Evolutionary conservation across 805 yeast species (phyloP), one percentile per base, ranked within the genome.

Genomic region (Saccharomycopsis malanga): DNA sequence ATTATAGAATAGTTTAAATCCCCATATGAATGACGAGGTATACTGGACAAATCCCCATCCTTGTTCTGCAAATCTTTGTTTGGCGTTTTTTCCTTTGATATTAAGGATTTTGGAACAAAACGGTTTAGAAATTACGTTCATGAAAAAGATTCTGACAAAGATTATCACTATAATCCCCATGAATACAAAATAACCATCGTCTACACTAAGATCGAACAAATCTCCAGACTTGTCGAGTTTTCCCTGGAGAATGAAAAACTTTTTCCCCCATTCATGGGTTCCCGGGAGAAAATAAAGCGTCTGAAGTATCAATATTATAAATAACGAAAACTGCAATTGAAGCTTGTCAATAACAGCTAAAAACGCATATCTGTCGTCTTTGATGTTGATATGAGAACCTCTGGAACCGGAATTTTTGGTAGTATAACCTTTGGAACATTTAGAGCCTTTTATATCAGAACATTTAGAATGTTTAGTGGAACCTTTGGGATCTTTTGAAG

Each of bases 41-140:
- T 78, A 85, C 61, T 83, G 85, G 4, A 76, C 57, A 15, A 77
- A 61, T 29, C 76, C 69, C 96, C 96, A 88, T 43, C 87, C 80
- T 68, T 87, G 96, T 64, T 87, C 96, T 48, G 87, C 83, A 59
- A 85, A 87, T 49, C 96, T 73, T 47, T 75, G 75, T 20, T 70
- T 67, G 0, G 82, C 74, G 56, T 78, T 80, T 14, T 60, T 61
- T 2, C 71, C 64, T 34, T 62, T 62, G 42, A 84, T 77, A 21
- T 74, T 67, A 40, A 68, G 60, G 6, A 49, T 45, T 48, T 40
- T 44, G 20, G 42, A 43, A 2, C 87, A 87, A 41, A 79, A 57
- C 17, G 89, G 87, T 45, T 66, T 69, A 42, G 83, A 71, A 7
- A 76, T 54, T 53, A 66, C 74, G 44, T 72, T 70, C 80, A 86